phyloP scores from a whole-genome alignment of 305 asterid species.

The Solanum chacoense region DNA sequence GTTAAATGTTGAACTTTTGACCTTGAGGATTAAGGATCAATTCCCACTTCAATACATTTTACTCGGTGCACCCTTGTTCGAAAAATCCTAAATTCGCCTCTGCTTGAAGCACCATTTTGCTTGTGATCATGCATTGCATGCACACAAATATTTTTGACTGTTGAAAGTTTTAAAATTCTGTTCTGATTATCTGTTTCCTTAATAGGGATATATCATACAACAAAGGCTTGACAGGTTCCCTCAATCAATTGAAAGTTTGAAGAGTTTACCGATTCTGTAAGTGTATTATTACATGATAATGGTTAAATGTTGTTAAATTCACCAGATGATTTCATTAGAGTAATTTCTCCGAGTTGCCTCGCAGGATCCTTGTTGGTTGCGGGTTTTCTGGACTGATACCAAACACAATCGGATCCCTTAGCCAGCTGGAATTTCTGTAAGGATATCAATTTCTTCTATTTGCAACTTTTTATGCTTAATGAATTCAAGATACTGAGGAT shows the following conservation, averaged over 20 bases:
- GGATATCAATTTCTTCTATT: conserved; percentile 4
- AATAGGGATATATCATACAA: conserved; percentile 78
- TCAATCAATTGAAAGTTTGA: conserved; percentile 34
- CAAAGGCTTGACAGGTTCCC: conserved; percentile 62
- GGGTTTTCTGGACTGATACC: conserved; percentile 67
- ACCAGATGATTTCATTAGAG: background rate
- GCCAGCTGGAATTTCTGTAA: conserved; percentile 53
- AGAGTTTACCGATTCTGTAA: conserved; percentile 35
- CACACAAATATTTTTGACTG: background rate
- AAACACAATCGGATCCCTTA: conserved; percentile 50
- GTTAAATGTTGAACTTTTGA: too few relatives aligned
- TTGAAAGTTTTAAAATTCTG: background rate
- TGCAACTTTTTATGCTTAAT: background rate
- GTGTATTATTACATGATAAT: background rate
- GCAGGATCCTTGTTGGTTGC: conserved; percentile 66
- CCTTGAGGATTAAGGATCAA: too few relatives aligned
- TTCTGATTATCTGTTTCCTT: background rate
- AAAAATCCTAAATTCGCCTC: too few relatives aligned
- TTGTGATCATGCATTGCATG: background rate
- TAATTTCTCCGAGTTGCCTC: conserved; percentile 8
- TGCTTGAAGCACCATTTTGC: background rate
- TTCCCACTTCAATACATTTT: too few relatives aligned
- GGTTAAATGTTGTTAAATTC: background rate
- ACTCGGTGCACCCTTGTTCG: too few relatives aligned
- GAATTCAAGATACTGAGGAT: background rate